These are phyloP conservation scores for Mortierella sp. DNA, from an alignment of 371 early-diverging fungal genomes.

Conservation along the genomic window DNA sequence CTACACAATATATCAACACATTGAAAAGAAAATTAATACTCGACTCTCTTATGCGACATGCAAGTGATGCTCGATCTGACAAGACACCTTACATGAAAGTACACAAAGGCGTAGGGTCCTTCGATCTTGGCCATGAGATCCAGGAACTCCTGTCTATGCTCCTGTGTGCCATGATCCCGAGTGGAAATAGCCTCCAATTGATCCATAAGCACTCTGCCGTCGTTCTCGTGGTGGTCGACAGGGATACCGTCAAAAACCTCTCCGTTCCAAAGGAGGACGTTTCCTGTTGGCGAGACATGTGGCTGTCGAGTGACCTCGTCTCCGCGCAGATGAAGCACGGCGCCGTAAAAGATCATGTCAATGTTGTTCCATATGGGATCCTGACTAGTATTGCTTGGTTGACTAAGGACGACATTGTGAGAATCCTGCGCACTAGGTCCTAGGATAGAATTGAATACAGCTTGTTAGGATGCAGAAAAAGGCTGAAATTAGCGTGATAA, in stretches of 20 bases:
- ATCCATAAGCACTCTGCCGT: slow-evolving; percentile 66
- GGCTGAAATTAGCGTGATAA: neutral
- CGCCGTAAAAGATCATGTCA: slow-evolving; percentile 68
- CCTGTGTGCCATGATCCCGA: neutral
- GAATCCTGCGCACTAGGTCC: slow-evolving; percentile 52
- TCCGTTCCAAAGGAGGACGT: slow-evolving; percentile 86
- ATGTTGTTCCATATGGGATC: neutral
- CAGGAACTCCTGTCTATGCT: slow-evolving; percentile 46
- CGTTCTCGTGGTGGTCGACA: slow-evolving; percentile 67
- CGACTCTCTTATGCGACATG: neutral
- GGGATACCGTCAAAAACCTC: slow-evolving; percentile 84
- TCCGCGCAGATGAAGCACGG: slow-evolving; percentile 89
- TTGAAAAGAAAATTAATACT: neutral
- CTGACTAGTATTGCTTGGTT: neutral
- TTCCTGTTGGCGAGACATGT: slow-evolving; percentile 60
- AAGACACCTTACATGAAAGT: slow-evolving; percentile 62
- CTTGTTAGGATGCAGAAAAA: neutral
- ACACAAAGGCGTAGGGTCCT: slow-evolving; percentile 86
- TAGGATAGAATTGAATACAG: slow-evolving; percentile 5
- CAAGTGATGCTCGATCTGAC: neutral
- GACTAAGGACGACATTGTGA: slow-evolving; percentile 12
- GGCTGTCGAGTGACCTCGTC: slow-evolving; percentile 77
- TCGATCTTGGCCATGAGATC: slow-evolving; percentile 67
- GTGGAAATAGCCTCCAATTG: slow-evolving; percentile 52
- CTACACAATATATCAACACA: slow-evolving; percentile 27